Evolutionary conservation across 2,329 filamentous ascomycete species (phyloP).

Genomic region (Colletotrichum plurivorum): DNA sequence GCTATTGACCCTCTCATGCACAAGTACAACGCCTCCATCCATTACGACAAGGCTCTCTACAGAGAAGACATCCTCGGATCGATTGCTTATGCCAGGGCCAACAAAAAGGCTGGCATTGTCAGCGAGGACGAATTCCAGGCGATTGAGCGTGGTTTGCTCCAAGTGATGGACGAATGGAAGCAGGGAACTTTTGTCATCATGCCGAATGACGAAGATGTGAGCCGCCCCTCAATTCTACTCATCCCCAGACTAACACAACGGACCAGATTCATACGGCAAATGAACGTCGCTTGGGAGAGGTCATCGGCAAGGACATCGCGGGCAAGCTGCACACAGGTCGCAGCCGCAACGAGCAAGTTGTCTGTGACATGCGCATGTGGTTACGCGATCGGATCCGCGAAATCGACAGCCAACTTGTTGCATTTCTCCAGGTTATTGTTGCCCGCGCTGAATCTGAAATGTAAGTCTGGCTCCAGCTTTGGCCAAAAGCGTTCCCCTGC

Average conservation of each 20-base stretch:
- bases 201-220: constrained; percentile 38
- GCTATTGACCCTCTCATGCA: constrained; percentile 42
- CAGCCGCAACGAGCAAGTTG: constrained; percentile 81
- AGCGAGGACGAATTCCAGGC: constrained; percentile 72
- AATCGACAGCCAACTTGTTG: constrained; percentile 45
- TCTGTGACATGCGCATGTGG: constrained; percentile 81
- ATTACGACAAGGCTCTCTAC: constrained; percentile 76
- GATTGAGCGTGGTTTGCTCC: constrained; percentile 72
- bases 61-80: constrained; percentile 76
- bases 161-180: constrained; percentile 48
- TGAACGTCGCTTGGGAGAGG: constrained; percentile 72
- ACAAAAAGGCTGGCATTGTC: constrained; percentile 73
- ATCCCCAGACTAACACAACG: constrained; percentile 45
- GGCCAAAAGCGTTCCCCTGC: constrained; percentile 38
- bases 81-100: constrained; percentile 76
- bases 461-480: constrained; percentile 44
- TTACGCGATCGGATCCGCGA: constrained; percentile 44
- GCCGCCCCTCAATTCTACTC: constrained; percentile 26
- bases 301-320: constrained; percentile 78
- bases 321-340: constrained; percentile 81
- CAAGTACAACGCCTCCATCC: constrained; percentile 76
- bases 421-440: constrained; percentile 44
- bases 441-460: constrained; percentile 46
- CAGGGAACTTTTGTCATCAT: constrained; percentile 45
- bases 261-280: constrained; percentile 69